A percentile compares a stretch with the other conserved stretches of the same genome.
phyloP scores from a whole-genome alignment of 768 basidiomycete genomes.

The Coprinopsis sp. region DNA sequence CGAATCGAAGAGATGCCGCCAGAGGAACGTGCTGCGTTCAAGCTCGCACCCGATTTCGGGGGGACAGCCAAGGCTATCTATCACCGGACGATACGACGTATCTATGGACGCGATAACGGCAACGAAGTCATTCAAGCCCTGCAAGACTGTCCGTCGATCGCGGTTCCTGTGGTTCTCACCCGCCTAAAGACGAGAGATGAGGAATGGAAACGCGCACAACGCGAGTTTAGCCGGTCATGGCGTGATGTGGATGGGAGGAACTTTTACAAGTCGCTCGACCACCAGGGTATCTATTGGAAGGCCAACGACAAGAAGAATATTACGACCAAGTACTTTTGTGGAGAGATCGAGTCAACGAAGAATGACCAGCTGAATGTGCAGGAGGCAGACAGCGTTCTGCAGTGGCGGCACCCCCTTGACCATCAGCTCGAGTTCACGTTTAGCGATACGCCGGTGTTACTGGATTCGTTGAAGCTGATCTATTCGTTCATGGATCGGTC shows the following conservation, averaged over 20 bases:
- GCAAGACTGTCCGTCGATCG: constrained; percentile 86
- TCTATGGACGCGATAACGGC: constrained; percentile 81
- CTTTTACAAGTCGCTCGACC: constrained; percentile 96
- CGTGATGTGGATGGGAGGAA: constrained; percentile 95
- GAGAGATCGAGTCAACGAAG: constrained; percentile 69
- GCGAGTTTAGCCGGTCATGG: constrained; percentile 97
- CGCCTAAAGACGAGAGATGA: constrained; percentile 93
- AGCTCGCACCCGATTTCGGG: constrained; percentile 84
- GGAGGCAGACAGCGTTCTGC: constrained; percentile 24
- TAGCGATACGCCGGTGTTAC: constrained; percentile 72
- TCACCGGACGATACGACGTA: constrained; percentile 88
- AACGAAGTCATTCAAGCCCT: constrained; percentile 77
- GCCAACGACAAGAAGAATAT: constrained; percentile 92
- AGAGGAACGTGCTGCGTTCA: constrained; percentile 80
- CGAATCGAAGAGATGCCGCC: constrained; percentile 86
- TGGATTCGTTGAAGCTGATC: constrained; percentile 86
- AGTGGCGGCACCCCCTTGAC: constrained; percentile 43
- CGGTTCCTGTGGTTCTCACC: constrained; percentile 86
- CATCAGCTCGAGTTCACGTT: constrained; percentile 79
- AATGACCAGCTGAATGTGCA: constrained; percentile 47
- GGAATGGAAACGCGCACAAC: constrained; percentile 91
- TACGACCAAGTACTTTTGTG: constrained; percentile 77
- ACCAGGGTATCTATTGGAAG: constrained; percentile 94
- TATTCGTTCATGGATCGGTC: constrained; percentile 90
- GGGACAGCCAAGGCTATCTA: constrained; percentile 84